Evolutionary conservation across 2,329 filamentous ascomycete species (phyloP).

Genomic region (Hymenoscyphus fructigenus): DNA sequence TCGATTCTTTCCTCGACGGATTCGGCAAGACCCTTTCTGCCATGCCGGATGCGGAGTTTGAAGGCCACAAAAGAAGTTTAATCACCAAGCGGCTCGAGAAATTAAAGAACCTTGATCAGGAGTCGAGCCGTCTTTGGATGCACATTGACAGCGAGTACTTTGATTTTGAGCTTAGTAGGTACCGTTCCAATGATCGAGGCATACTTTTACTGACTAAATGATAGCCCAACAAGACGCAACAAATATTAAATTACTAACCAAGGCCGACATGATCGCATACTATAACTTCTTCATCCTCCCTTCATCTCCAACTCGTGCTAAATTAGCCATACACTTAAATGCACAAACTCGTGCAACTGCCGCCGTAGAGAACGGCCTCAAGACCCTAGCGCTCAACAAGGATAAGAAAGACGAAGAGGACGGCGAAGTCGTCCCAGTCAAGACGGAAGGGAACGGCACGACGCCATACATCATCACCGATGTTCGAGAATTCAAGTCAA

Average conservation of each 20-base stretch:
- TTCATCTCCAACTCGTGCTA: slow-evolving; percentile 70
- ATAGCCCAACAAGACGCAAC: slow-evolving; percentile 63
- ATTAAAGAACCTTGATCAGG: slow-evolving; percentile 85
- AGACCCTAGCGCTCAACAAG: slow-evolving; percentile 26
- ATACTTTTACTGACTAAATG: slow-evolving; percentile 12
- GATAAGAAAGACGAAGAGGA: slow-evolving; percentile 34
- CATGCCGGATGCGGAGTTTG: slow-evolving; percentile 83
- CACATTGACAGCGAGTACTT: slow-evolving; percentile 85
- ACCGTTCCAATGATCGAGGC: slow-evolving; percentile 21
- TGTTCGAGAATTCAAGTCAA: slow-evolving; percentile 77
- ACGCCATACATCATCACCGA: slow-evolving; percentile 68
- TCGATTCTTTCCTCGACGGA: slow-evolving; percentile 76
- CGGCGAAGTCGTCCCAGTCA: slow-evolving; percentile 17
- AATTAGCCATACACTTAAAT: slow-evolving; percentile 78
- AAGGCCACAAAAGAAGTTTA: slow-evolving; percentile 85
- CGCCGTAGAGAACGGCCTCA: slow-evolving; percentile 41
- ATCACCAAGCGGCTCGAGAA: slow-evolving; percentile 87
- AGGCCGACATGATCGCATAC: slow-evolving; percentile 77
- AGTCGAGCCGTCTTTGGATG: slow-evolving; percentile 78
- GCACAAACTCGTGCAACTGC: slow-evolving; percentile 60
- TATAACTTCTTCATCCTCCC: slow-evolving; percentile 76
- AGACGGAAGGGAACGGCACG: slow-evolving; percentile 45
- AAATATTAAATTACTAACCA: slow-evolving; percentile 71
- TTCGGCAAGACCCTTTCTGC: slow-evolving; percentile 66
- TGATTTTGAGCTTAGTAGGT: slow-evolving; percentile 80